Percentiles rank a stretch among this genome's conserved stretches.
Evolutionary conservation across 164 flowering plant genomes (phyloP).

Genomic region (Vitis cinerea): DNA sequence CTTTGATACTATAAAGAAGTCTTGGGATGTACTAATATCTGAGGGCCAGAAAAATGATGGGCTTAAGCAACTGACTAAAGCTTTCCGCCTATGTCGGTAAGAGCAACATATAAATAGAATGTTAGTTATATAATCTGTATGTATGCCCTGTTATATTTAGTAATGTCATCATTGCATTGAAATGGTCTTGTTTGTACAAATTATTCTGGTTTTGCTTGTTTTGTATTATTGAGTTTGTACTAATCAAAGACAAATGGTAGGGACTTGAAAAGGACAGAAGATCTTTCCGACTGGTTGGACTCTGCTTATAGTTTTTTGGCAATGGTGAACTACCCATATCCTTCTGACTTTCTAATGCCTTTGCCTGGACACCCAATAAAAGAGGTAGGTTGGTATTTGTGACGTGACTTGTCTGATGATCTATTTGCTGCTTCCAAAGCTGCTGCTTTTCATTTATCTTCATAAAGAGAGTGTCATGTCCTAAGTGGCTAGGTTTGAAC

Average conservation of each 20-base stretch:
- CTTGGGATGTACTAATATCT: slow-evolving; percentile 57
- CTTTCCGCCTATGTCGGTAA: slow-evolving; percentile 71
- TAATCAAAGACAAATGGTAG: slow-evolving; percentile 35
- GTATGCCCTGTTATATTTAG: not conserved
- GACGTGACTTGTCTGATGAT: not conserved
- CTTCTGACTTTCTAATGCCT: slow-evolving; percentile 78
- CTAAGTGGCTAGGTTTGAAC: not conserved
- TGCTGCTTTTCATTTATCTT: not conserved
- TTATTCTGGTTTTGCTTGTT: not conserved
- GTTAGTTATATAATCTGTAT: not conserved
- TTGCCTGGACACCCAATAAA: slow-evolving; percentile 84
- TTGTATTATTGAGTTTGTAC: slow-evolving; percentile 1
- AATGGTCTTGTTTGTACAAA: not conserved
- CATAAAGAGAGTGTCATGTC: not conserved
- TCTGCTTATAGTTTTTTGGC: slow-evolving; percentile 89
- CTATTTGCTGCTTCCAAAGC: not conserved
- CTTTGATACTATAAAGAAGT: slow-evolving; percentile 69
- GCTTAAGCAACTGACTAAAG: slow-evolving; percentile 47
- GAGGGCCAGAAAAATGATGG: slow-evolving; percentile 58
- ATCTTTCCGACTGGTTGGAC: slow-evolving; percentile 66
- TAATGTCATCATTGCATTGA: not conserved
- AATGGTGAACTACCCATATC: slow-evolving; percentile 87
- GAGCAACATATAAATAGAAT: slow-evolving; percentile 4
- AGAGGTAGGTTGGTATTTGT: slow-evolving; percentile 51
- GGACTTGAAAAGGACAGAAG: slow-evolving; percentile 48